Evolutionary conservation across 495 filamentous ascomycete species (phyloP).

Genomic region (Tetracladium setigerum): DNA sequence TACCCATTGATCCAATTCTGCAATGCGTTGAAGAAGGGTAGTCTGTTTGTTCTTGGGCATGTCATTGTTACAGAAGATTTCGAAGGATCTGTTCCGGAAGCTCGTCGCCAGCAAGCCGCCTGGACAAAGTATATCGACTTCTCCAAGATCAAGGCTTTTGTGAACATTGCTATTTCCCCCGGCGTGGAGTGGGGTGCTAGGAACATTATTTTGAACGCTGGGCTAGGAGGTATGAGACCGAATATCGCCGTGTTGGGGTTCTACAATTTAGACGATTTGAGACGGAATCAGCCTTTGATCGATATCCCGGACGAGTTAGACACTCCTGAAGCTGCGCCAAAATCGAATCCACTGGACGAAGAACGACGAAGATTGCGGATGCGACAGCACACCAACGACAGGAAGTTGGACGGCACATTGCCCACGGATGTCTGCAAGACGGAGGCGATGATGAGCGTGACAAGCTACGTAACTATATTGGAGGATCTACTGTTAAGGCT

Average conservation of each 20-base stretch:
- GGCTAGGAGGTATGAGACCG: constrained; percentile 83
- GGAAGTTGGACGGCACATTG: constrained; percentile 30
- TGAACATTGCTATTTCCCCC: constrained; percentile 76
- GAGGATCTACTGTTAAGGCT: constrained; percentile 74
- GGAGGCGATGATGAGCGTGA: constrained; percentile 54
- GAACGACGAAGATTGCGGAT: constrained; percentile 13
- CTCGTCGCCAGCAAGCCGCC: constrained; percentile 67
- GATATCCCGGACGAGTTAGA: constrained; percentile 27
- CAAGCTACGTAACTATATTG: constrained; percentile 72
- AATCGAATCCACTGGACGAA: constrained; percentile 9
- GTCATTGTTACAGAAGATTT: constrained; percentile 84
- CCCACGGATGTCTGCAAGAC: constrained; percentile 54
- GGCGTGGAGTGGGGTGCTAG: constrained; percentile 78
- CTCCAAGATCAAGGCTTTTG: constrained; percentile 84
- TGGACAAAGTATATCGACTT: constrained; percentile 85
- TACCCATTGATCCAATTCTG: constrained; percentile 84
- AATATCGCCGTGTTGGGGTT: constrained; percentile 77
- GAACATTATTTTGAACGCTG: constrained; percentile 74
- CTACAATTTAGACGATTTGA: constrained; percentile 66
- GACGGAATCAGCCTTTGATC: constrained; percentile 21
- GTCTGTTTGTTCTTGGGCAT: constrained; percentile 77
- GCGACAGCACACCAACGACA: constrained; percentile 31
- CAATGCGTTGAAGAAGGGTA: constrained; percentile 85
- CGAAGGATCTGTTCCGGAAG: constrained; percentile 67
- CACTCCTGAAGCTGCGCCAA: constrained; percentile 17